Evolutionary conservation across 345 rosid species (phyloP), one percentile per base, ranked within the genome.

Genomic region (Euphorbia tirucalli): DNA sequence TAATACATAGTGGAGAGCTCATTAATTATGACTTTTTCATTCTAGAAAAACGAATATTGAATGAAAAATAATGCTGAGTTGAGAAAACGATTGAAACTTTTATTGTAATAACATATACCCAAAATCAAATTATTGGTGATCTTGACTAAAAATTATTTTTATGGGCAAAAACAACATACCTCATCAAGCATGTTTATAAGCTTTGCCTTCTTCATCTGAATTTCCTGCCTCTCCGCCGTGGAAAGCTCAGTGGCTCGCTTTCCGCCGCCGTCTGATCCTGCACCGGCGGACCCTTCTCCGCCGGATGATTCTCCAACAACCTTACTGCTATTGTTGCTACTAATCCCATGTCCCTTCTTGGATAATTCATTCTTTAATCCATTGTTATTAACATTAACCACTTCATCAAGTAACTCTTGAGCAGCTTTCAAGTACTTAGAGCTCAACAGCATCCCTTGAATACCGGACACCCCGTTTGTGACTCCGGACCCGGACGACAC

Each of bases 171-270:
- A 37, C 43, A 11, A 57, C 18, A 18, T 84, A 94, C 98, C 97
- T 94, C 97, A 55, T 92, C 96, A 58, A 94, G 91, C 97, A 94
- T 94, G 82, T 58, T 86, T 48, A 87, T 87, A 30, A 94, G 91
- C 80, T 92, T 94, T 8, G 96, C 97, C 82, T 92, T 94, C 84
- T 87, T 94, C 96, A 89, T 92, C 93, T 94, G 98, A 87, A 92
- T 87, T 69, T 92, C 98, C 77, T 94, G 98, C 66, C 96, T 90
- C 85, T 94, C 98, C 1, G 90, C 92, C 25, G 91, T 89, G 50
- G 86, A 75, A 24, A 92, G 83, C 72, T 94, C 97, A 22, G 84
- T 82, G 7, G 68, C 66, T 41, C 86, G 79, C 75, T 87, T 94
- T 35, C 85, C 87, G 46, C 75, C 73, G 30, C 74, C 79, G n/a